Base-by-base conservation (phyloP, 2,329 filamentous ascomycete genomes). In the Curvularia eragrostidis region DNA sequence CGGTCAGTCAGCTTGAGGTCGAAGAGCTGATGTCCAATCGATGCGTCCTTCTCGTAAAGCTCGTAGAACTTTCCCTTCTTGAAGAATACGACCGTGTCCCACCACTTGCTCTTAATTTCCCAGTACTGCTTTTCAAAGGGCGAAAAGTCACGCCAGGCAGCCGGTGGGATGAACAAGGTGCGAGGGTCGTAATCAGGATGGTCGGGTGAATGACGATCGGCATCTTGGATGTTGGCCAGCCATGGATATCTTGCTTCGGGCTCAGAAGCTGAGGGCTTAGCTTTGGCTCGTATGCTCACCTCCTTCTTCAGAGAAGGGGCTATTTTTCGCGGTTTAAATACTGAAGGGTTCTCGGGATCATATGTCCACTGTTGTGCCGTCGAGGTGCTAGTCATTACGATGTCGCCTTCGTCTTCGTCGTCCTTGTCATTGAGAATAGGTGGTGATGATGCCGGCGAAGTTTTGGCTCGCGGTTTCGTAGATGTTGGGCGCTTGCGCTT, bases 51-150 rank as follows among this genome's bases (percentile, higher is more conserved):
- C 75, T 99, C 95, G 72, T 98, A 99, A 0, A 99, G 84, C 75
- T 99, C 95, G 73, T 97, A 99, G 78, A 99, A 99, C 71, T 99
- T 99, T 71, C 95, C 95, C 82, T 99, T 99, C 79, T 98, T 99
- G 87, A 99, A 99, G 79, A 99, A 99, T 15, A 99, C 94, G 44
- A 99, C 89, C 0, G 93, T 97, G 65, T 97, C 93, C 91, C 91
- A 98, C 65, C 96, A 91, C 68, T 97, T 97, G 76, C 93, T 91
- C 80, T 99, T 99, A 77, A 99, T 98, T 71, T 96, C 92, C 95
- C 95, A 99, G 76, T 99, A 99, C 74, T 99, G 95, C 76, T 93
- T 96, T 78, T 99, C 95, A 64, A 99, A 99, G 0, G 94, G 86
- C 0, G 93, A 96, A 74, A 99, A 97, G 24, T 90, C 89, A 28